Evolutionary conservation across 2,329 filamentous ascomycete genomes (phyloP), one percentile per base, ranked within the genome.

Genomic region (Calonectria hawksworthii): DNA sequence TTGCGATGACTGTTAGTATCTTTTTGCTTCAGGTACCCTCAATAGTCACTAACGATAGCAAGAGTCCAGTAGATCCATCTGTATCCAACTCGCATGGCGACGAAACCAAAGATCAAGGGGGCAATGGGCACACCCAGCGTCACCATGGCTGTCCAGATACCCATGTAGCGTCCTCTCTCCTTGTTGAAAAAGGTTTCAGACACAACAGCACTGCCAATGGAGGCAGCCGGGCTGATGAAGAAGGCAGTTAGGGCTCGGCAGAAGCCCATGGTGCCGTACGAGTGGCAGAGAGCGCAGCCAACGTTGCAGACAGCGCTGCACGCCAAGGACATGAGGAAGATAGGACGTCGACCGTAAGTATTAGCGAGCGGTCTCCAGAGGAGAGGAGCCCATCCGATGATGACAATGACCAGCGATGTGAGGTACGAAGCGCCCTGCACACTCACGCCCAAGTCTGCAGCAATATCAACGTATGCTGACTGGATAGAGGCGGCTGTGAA

Each of bases 61-160:
- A 92, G 82, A 28, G 89, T 86, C 86, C 88, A 92, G 81, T 90
- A 92, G 32, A 92, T 91, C 90, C 90, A 92, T 21, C 88, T 85
- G 70, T 90, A 92, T 0, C 88, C 87, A 18, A 89, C 87, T 13
- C 88, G 86, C 71, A 89, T 83, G 0, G 88, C 86, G 0, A 92
- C 90, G 34, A 85, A 86, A 1, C 87, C 86, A 52, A 89, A 83
- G 21, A 85, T 78, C 30, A 85, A 80, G 0, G 84, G 83, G 3
- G 83, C 82, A 10, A 81, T 87, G 10, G 78, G 78, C 9, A 80
- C 77, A 9, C 79, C 77, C 13, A 80, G 32, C 0, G 77, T 80
- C 6, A 78, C 68, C 79, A 80, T 80, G 14, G 75, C 66, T 1
- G 78, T 74, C 78, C 79, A 80, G 13, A 77, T 65, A 7, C 76